Base-by-base conservation (phyloP, 2,329 filamentous ascomycete genomes). In the Penicillium aurantiogriseum region DNA sequence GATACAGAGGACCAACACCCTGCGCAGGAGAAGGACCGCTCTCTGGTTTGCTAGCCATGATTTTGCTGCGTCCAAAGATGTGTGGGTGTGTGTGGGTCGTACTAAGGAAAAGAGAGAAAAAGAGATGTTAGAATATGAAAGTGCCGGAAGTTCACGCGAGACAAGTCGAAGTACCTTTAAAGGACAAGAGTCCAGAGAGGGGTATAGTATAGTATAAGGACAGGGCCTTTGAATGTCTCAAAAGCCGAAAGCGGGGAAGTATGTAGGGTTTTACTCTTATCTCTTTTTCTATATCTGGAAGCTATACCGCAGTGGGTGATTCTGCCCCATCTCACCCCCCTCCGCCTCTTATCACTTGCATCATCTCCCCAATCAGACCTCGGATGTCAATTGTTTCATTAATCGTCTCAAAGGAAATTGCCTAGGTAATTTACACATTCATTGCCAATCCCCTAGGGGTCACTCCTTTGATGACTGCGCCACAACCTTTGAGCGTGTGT, bases 1-100 rank as follows among this genome's bases (percentile, higher is more conserved):
- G 85, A 76, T 96, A 96, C 62, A 88, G 82, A 46, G 91, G 92
- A 1, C 92, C 92, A 59, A 96, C 85, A 63, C 84, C 86, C 74
- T 91, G 82, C 43, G 83, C 80, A 49, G 83, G 83, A 42, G 76
- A 79, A 51, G 74, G 72, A 51, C 71, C 62, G 11, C 68, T 57
- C 54, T 73, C 70, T 65, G 59, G 62, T 54, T 57, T 62, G 52
- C 67, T 65, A 47, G 67, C 61, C 67, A 69, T 69, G 52, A 45
- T 66, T 66, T 44, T 31, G 53, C 25, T 36, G 25, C 17, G 21
- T 44, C 31, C 23, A 23, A 51, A 47, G 33, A 50, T 35, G 31
- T 35, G 8, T 46, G n/a, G 13, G 11, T 47, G 45, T 15, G 31
- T 36, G 50, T 5, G 48, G n/a, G 50, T 35, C n/a, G 21, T 31